A percentile compares a stretch with the other conserved stretches of the same genome.
Conservation (phyloP, 2,329 filamentous ascomycete species). For the Aspergillus flavus region DNA sequence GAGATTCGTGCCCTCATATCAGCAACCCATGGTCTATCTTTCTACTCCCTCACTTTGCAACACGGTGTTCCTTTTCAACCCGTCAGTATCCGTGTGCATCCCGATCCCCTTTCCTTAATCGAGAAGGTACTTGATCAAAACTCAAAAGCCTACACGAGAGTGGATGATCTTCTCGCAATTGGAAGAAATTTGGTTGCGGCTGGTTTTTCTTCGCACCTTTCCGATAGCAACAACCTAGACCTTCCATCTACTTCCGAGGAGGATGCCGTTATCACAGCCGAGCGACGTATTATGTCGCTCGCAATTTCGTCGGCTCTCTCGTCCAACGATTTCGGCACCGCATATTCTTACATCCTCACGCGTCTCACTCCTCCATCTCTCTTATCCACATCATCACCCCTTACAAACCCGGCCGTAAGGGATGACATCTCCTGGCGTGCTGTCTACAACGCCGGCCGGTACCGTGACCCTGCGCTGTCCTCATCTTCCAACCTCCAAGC, state of each 20-base stretch:
- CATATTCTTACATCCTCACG: constrained; percentile 68
- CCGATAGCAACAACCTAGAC: constrained; percentile 24
- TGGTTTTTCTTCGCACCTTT: constrained; percentile 36
- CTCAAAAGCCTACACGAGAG: constrained; percentile 61
- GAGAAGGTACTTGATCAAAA: constrained; percentile 66
- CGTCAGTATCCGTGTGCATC: constrained; percentile 65
- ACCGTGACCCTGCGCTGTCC: constrained; percentile 43
- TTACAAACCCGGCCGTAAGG: constrained; percentile 30
- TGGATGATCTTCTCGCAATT: constrained; percentile 66
- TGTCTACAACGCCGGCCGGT: constrained; percentile 63
- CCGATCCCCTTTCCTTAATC: constrained; percentile 61
- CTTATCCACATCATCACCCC: constrained; percentile 32
- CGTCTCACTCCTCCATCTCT: constrained; percentile 49
- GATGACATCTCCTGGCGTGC: constrained; percentile 68
- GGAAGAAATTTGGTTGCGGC: constrained; percentile 59
- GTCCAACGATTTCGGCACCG: constrained; percentile 58
- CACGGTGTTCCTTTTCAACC: constrained; percentile 68
- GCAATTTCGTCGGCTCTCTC: constrained; percentile 49
- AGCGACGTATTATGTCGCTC: constrained; percentile 50
- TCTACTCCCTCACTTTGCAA: constrained; percentile 65
- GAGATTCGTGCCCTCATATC: constrained; percentile 58
- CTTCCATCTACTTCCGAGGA: constrained; percentile 21
- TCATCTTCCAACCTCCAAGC: constrained; percentile 37
- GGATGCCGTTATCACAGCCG: constrained; percentile 40
- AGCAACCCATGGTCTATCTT: constrained; percentile 66